Evolutionary conservation across 345 rosid genomes (phyloP).

Genomic region (Moricandia moricandioides): DNA sequence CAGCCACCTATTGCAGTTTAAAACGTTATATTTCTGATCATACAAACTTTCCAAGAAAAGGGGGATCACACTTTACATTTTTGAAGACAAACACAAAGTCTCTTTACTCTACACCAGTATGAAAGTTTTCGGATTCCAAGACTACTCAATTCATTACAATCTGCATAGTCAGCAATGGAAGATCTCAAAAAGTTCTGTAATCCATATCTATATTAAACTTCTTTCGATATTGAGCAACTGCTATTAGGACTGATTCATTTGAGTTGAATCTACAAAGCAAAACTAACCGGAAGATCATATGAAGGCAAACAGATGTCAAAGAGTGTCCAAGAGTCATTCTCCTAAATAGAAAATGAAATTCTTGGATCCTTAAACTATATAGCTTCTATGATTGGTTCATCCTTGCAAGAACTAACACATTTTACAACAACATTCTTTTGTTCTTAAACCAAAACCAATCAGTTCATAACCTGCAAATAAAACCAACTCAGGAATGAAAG

Average conservation of each 20-base stretch:
- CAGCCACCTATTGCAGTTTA: conserved; percentile 68
- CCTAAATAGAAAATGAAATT: background rate
- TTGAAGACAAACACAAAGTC: conserved; percentile 4
- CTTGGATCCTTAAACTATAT: background rate
- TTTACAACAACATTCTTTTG: background rate
- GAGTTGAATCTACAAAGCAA: background rate
- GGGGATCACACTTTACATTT: background rate
- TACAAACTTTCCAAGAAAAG: background rate
- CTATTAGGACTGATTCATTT: background rate
- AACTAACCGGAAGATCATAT: background rate
- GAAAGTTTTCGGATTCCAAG: background rate
- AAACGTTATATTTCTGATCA: background rate
- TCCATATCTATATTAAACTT: background rate
- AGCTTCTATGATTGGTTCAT: conserved; percentile 3
- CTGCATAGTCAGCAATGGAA: background rate
- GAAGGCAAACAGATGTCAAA: background rate
- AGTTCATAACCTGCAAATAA: background rate
- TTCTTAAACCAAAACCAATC: background rate
- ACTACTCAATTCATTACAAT: background rate
- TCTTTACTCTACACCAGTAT: background rate
- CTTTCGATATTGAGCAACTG: background rate
- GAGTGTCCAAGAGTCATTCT: background rate
- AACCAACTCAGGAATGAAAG: background rate
- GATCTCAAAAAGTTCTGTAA: background rate
- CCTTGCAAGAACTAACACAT: conserved; percentile 4